phyloP scores from a whole-genome alignment of 1,139 yeast species.

The Geotrichum candidum region DNA sequence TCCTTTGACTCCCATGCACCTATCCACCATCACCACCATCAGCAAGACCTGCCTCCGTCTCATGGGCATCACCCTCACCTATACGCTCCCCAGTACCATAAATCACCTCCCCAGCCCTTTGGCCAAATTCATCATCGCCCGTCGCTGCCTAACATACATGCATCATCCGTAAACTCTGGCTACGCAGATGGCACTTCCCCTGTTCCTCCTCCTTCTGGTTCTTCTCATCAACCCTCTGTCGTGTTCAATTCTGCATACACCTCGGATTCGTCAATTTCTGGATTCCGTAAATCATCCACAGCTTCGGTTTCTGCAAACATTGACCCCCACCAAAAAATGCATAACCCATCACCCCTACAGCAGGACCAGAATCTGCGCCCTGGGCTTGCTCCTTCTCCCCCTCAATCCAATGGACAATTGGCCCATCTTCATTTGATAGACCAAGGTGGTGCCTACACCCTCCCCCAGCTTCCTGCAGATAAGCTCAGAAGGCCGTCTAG shows the following conservation, averaged over 20 bases:
- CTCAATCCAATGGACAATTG: neutral
- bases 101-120: neutral
- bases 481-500: constrained; percentile 14
- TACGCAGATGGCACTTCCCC: neutral
- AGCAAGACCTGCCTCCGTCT: constrained; percentile 11
- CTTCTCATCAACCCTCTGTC: constrained; percentile 14
- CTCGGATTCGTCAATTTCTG: constrained; percentile 26
- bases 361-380: neutral
- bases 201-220: constrained; percentile 10
- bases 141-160: neutral
- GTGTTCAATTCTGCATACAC: constrained; percentile 32
- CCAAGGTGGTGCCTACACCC: neutral
- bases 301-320: constrained; percentile 21
- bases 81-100: neutral
- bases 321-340: constrained; percentile 26
- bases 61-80: constrained; percentile 12
- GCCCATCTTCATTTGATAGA: neutral
- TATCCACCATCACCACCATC: constrained; percentile 12
- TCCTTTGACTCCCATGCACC: neutral
- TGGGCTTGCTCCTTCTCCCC: constrained; percentile 1
- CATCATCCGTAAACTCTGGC: neutral
- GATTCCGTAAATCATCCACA: constrained; percentile 28
- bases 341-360: constrained; percentile 15
- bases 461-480: constrained; percentile 7
- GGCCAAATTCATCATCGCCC: neutral